phyloP scores from a whole-genome alignment of 106 monocot species.

The Allium cepa region DNA sequence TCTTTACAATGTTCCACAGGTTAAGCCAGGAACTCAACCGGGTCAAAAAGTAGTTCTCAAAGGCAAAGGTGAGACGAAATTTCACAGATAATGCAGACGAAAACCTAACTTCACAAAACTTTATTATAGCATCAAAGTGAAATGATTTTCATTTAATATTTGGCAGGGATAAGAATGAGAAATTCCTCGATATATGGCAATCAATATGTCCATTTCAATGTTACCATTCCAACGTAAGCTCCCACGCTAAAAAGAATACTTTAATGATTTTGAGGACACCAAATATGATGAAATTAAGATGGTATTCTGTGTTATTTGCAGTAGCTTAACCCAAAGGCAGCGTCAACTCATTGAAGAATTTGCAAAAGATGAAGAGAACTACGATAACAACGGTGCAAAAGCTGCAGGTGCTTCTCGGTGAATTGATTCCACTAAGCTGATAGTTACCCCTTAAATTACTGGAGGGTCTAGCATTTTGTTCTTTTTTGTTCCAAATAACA shows the following conservation, averaged over 20 bases:
- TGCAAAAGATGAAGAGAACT: slow-evolving; percentile 27
- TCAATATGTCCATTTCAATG: slow-evolving; percentile 34
- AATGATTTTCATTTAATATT: not conserved
- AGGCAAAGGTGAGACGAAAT: slow-evolving; percentile 68
- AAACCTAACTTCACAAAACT: not conserved
- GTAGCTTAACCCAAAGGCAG: slow-evolving; percentile 29
- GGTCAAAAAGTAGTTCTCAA: slow-evolving; percentile 93
- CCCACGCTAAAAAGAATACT: not conserved
- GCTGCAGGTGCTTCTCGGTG: slow-evolving; percentile 27
- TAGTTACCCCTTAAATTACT: too few relatives aligned
- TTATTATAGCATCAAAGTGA: not conserved
- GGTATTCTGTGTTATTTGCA: slow-evolving; percentile 1
- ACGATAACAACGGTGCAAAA: slow-evolving; percentile 17
- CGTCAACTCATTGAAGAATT: slow-evolving; percentile 31
- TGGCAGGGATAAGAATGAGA: slow-evolving; percentile 25
- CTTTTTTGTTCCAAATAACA: too few relatives aligned
- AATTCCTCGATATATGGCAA: slow-evolving; percentile 20
- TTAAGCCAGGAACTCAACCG: slow-evolving; percentile 90
- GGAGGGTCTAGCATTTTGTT: too few relatives aligned
- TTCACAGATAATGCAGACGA: not conserved
- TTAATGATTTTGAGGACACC: too few relatives aligned
- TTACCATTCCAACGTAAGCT: slow-evolving; percentile 27
- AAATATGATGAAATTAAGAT: too few relatives aligned
- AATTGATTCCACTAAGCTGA: not conserved
- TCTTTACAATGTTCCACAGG: slow-evolving; percentile 30